Evolutionary conservation across 805 yeast species (phyloP), one percentile per base, ranked within the genome.

Genomic region (Zygoascus bituminiphila): DNA sequence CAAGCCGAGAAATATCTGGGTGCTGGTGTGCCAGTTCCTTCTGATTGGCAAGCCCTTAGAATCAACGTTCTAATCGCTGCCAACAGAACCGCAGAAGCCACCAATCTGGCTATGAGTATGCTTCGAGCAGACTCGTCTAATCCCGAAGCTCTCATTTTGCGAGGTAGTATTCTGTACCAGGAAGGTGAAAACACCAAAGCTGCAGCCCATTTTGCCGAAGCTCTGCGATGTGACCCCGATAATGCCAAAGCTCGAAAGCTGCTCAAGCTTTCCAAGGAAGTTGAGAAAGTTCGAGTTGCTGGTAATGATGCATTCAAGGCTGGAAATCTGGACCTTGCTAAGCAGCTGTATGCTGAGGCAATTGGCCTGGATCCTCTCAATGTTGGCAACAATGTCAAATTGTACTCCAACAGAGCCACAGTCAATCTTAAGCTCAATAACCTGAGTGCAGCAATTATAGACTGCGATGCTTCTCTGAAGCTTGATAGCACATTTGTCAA

Each of bases 341-440:
- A 81, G n/a, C 80, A 75, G 9, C 62, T 72, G 2, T 91, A 93
- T 64, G 76, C 91, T 1, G 63, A 73, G 52, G 97, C 96, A 7
- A 83, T 91, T 31, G 82, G 73, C 24, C 54, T 82, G 12, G 82
- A 82, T 55, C 68, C 76, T 2, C 55, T 66, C 10, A 80, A 81
- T 45, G 78, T 85, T 1, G 74, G 81, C 26, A 57, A 56, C 14
- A 64, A 60, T 48, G 49, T 66, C 43, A 62, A 58, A 49, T 79
- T 82, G 53, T 87, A 72, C 61, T 82, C 96, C 8, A 91, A 91
- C 66, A 74, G 96, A 54, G 96, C 98, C 0, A 88, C 89, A 50
- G 94, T 85, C 1, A 81, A 87, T 56, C 74, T 87, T 58, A 81
- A 84, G 60, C 63, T 84, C 45, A 95, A 88, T 57, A 78, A 78